phyloP scores from a whole-genome alignment of 441 rosid genomes.

The Cnidoscolus chayamansa region DNA sequence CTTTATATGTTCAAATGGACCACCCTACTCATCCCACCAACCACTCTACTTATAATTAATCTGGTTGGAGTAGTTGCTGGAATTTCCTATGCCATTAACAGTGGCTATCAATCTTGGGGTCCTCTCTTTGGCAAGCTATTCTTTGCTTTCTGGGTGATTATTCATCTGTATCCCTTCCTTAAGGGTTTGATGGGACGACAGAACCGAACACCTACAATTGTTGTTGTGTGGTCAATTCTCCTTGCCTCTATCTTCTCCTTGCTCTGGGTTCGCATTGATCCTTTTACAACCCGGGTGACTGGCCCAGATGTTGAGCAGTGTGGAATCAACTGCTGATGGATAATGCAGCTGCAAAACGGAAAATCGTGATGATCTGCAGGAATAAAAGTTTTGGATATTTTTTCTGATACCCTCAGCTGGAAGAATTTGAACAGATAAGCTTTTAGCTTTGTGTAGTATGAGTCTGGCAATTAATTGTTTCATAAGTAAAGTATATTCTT shows the following conservation, averaged over 20 bases:
- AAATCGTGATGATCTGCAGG: neutral
- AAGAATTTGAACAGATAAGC: constrained; percentile 22
- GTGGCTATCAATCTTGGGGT: constrained; percentile 47
- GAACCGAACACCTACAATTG: constrained; percentile 94
- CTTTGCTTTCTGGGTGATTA: constrained; percentile 99
- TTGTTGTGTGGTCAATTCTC: constrained; percentile 94
- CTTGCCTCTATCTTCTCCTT: constrained; percentile 98
- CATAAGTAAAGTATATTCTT: neutral
- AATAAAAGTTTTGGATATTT: constrained; percentile 10
- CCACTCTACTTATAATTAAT: constrained; percentile 87
- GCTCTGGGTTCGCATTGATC: constrained; percentile 95
- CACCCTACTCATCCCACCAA: constrained; percentile 93
- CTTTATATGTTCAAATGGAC: constrained; percentile 99
- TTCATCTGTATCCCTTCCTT: constrained; percentile 97
- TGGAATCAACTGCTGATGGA: constrained; percentile 80
- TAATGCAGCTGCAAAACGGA: neutral
- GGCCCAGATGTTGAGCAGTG: constrained; percentile 78
- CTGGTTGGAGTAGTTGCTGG: constrained; percentile 99
- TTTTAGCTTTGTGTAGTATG: constrained; percentile 6
- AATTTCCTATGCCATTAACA: constrained; percentile 85
- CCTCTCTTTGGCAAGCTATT: constrained; percentile 80
- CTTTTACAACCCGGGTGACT: constrained; percentile 77
- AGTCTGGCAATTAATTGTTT: neutral
- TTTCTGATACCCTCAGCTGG: constrained; percentile 11
- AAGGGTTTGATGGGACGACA: constrained; percentile 99